Conservation (phyloP, 305 asterid genomes). For the Stenogyne calaminthoides region DNA sequence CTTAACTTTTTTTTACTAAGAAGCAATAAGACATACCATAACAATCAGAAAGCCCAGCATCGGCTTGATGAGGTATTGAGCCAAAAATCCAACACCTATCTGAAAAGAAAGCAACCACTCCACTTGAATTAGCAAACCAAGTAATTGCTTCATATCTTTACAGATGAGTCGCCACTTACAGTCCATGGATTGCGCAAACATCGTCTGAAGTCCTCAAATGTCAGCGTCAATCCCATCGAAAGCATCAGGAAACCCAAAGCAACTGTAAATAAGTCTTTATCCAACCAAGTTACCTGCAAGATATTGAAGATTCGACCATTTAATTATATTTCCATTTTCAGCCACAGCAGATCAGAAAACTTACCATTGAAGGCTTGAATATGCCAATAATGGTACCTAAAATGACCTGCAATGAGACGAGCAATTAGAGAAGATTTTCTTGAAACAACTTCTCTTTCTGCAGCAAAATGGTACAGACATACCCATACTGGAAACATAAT, state of each 20-base stretch:
- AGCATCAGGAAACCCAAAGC: slow-evolving; percentile 99
- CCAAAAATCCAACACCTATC: slow-evolving; percentile 98
- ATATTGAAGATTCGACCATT: slow-evolving; percentile 25
- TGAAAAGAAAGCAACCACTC: slow-evolving; percentile 35
- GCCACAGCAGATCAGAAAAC: slow-evolving; percentile 32
- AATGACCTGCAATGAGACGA: slow-evolving; percentile 65
- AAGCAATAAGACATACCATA: slow-evolving; percentile 53
- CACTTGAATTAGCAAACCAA: slow-evolving; percentile 25
- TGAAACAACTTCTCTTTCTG: slow-evolving; percentile 7
- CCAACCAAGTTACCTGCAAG: slow-evolving; percentile 90
- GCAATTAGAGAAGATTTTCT: slow-evolving; percentile 10
- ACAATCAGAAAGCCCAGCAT: slow-evolving; percentile 80
- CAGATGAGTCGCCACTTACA: slow-evolving; percentile 51
- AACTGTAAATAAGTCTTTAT: slow-evolving; percentile 85
- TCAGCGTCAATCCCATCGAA: slow-evolving; percentile 95
- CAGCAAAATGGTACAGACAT: slow-evolving; percentile 38
- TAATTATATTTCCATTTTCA: slow-evolving; percentile 29
- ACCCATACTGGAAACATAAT: slow-evolving; percentile 97
- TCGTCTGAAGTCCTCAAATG: slow-evolving; percentile 88
- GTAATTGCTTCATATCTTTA: slow-evolving; percentile 25
- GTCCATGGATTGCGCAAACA: slow-evolving; percentile 99
- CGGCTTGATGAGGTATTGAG: slow-evolving; percentile 91
- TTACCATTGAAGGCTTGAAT: slow-evolving; percentile 85
- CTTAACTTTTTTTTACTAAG: neutral
- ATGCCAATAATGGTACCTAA: slow-evolving; percentile 92